phyloP scores from a whole-genome alignment of 495 filamentous ascomycete genomes.

The Tuber umbilicatum region DNA sequence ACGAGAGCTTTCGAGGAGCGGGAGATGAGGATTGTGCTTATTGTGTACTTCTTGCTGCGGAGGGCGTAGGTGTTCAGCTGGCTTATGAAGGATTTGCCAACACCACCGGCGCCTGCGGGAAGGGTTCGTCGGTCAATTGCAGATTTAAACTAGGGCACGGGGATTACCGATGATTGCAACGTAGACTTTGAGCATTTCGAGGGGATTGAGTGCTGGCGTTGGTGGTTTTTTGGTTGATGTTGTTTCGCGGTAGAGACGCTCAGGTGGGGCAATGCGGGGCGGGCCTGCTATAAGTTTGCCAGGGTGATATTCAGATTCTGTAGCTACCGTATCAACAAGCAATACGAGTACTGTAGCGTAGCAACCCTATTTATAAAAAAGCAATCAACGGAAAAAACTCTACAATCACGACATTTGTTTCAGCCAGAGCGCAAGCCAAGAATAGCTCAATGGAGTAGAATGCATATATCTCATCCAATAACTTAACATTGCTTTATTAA shows the following conservation, averaged over 20 bases:
- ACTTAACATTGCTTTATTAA: background rate
- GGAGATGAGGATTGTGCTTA: constrained; percentile 71
- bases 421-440: background rate
- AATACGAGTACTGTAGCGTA: background rate
- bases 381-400: background rate
- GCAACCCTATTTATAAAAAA: background rate
- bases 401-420: background rate
- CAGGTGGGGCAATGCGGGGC: constrained; percentile 24
- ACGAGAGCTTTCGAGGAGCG: constrained; percentile 72
- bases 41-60: constrained; percentile 49
- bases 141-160: background rate
- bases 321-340: background rate
- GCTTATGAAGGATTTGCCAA: constrained; percentile 80
- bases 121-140: constrained; percentile 10
- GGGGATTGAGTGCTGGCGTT: constrained; percentile 7
- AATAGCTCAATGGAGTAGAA: background rate
- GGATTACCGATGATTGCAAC: constrained; percentile 45
- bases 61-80: constrained; percentile 61
- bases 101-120: constrained; percentile 75
- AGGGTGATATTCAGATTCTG: background rate
- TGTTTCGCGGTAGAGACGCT: constrained; percentile 2
- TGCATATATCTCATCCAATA: background rate
- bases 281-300: background rate
- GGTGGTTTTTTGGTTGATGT: constrained; percentile 3
- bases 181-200: constrained; percentile 37